A percentile compares a stretch with the other conserved stretches of the same genome.
Conservation (phyloP, 1,284 basidiomycete species). For the Tylopilus sp. region DNA sequence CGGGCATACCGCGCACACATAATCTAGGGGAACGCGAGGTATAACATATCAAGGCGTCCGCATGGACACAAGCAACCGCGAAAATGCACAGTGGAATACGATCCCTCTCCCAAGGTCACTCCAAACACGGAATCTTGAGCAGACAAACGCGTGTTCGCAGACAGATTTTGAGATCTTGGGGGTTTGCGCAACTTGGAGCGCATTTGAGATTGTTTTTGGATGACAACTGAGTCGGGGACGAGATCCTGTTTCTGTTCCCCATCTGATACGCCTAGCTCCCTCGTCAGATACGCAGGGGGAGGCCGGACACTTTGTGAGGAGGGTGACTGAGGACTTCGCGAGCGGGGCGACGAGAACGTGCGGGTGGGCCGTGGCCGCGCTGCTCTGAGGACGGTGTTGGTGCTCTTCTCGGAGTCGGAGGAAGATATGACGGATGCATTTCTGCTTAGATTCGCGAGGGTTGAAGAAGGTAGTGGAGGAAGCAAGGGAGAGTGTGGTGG, state of each 20-base stretch:
- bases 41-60: conserved; percentile 16
- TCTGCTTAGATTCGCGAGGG: conserved; percentile 63
- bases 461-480: too few relatives aligned
- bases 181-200: conserved; percentile 37
- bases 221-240: conserved; percentile 7
- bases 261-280: conserved; percentile 51
- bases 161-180: conserved; percentile 45
- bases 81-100: conserved; percentile 67
- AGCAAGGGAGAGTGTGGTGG: too few relatives aligned
- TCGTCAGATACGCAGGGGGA: conserved; percentile 59
- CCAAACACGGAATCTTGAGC: conserved; percentile 70
- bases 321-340: conserved; percentile 50
- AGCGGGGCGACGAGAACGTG: conserved; percentile 64
- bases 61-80: not conserved
- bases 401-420: conserved; percentile 55
- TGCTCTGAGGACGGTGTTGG: conserved; percentile 41
- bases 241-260: conserved; percentile 20
- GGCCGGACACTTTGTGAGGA: conserved; percentile 40
- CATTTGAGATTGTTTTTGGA: conserved; percentile 6
- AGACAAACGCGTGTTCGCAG: conserved; percentile 45
- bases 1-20: conserved; percentile 52
- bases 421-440: conserved; percentile 74
- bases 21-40: conserved; percentile 43
- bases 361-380: conserved; percentile 57
- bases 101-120: conserved; percentile 70